Conservation (phyloP, 345 rosid genomes). For the Luvunga scandens region DNA sequence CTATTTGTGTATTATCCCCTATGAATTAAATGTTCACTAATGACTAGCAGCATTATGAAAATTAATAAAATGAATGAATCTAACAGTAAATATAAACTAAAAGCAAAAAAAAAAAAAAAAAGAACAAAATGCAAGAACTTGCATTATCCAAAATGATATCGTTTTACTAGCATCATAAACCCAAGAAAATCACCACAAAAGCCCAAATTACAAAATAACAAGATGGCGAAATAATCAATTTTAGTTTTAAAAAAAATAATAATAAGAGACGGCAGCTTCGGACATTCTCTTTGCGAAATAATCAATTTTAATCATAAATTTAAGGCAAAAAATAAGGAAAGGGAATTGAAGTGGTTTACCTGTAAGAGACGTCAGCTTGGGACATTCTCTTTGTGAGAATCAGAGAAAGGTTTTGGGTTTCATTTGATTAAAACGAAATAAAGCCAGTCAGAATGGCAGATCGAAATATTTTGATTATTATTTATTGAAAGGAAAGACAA, state of each 20-base stretch:
- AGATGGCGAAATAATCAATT: not conserved
- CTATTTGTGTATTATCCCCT: not conserved
- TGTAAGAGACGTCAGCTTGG: slow-evolving; percentile 51
- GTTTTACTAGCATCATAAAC: not conserved
- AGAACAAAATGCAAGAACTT: not conserved
- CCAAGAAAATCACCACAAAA: not conserved
- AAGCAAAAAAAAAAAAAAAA: too few relatives aligned
- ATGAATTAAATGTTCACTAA: not conserved
- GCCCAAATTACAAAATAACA: not conserved
- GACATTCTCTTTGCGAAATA: too few relatives aligned
- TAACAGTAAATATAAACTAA: not conserved
- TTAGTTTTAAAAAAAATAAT: not conserved
- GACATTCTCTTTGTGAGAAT: slow-evolving; percentile 35
- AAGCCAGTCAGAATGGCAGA: slow-evolving; percentile 7
- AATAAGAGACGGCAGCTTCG: too few relatives aligned
- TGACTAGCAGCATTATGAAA: not conserved
- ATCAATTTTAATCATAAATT: not conserved
- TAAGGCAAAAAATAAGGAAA: not conserved
- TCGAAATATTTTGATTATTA: not conserved
- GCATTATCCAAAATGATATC: not conserved
- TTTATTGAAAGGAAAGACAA: not conserved
- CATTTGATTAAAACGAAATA: slow-evolving; percentile 12
- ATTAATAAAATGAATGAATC: not conserved
- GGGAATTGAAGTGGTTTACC: slow-evolving; percentile 23
- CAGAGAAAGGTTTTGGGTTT: slow-evolving; percentile 14